Evolutionary conservation across 768 basidiomycete species (phyloP).

Genomic region (Russula lepida): DNA sequence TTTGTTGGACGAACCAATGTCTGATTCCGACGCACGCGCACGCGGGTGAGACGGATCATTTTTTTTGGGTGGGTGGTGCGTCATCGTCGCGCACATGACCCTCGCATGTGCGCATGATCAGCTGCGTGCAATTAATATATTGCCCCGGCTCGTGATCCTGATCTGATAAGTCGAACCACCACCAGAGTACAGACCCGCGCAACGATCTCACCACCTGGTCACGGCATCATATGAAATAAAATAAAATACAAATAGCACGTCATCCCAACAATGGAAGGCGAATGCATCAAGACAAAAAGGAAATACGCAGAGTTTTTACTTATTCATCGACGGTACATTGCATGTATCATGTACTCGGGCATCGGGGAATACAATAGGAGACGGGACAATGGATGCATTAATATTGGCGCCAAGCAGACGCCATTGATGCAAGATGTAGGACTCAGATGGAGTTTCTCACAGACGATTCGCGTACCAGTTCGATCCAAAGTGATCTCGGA

Average conservation of each 20-base stretch:
- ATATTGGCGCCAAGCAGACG: too few species aligned
- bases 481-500: neutral
- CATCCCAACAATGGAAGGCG: neutral
- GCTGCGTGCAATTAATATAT: neutral
- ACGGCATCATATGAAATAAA: neutral
- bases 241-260: neutral
- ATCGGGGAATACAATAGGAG: neutral
- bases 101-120: constrained; percentile 4
- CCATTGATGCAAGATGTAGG: too few species aligned
- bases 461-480: neutral
- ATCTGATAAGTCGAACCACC: neutral
- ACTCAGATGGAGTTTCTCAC: too few species aligned
- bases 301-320: too few species aligned
- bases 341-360: neutral
- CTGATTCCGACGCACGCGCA: constrained; percentile 2
- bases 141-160: neutral
- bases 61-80: neutral
- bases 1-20: neutral
- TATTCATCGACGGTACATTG: too few species aligned
- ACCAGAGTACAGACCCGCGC: neutral
- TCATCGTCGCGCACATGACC: neutral
- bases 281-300: neutral
- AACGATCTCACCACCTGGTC: neutral
- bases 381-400: too few species aligned
- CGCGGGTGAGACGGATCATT: constrained; percentile 1